Evolutionary conservation across 2,329 filamentous ascomycete genomes (phyloP), one percentile per base, ranked within the genome.

Genomic region (Colletotrichum sp.): DNA sequence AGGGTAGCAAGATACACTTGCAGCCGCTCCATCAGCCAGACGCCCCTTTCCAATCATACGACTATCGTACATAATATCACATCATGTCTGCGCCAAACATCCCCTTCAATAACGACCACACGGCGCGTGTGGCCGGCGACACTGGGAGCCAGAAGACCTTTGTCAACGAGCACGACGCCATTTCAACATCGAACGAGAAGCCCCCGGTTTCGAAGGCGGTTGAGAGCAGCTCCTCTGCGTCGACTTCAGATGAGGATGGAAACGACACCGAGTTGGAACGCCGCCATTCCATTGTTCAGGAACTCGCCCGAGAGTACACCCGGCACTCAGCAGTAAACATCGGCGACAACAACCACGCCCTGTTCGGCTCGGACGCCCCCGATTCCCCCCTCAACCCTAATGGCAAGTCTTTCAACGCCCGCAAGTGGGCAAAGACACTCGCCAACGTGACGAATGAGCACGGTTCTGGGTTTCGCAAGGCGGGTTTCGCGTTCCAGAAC

Each of bases 351-450:
- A 81, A 65, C 30, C 60, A 69, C n/a, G 61, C 66, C 38, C 77
- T 82, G 6, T 75, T 80, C 72, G 82, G n/a, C n/a, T n/a, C n/a
- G n/a, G n/a, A n/a, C n/a, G n/a, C n/a, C n/a, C n/a, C n/a, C n/a
- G n/a, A n/a, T n/a, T n/a, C n/a, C n/a, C n/a, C n/a, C n/a, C n/a
- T 91, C 15, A 88, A 91, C 78, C 89, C 89, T 7, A 82, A 82
- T 58, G 85, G 86, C 61, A 82, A 83, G 16, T 86, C 88, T n/a
- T 92, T 92, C 82, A 88, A 84, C 74, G 85, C 87, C n/a, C 84
- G 85, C 26, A 84, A 85, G 5, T 84, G 83, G 83, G 82, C 83
- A 2, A 82, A 80, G 64, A 75, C 80, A 3, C 58, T 83, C 4
- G 72, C 81, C 6, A 79, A 80, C 10, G 52, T 80, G 3, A 79